Evolutionary conservation across 768 basidiomycete species (phyloP).

Genomic region (Tricholoma sp.): DNA sequence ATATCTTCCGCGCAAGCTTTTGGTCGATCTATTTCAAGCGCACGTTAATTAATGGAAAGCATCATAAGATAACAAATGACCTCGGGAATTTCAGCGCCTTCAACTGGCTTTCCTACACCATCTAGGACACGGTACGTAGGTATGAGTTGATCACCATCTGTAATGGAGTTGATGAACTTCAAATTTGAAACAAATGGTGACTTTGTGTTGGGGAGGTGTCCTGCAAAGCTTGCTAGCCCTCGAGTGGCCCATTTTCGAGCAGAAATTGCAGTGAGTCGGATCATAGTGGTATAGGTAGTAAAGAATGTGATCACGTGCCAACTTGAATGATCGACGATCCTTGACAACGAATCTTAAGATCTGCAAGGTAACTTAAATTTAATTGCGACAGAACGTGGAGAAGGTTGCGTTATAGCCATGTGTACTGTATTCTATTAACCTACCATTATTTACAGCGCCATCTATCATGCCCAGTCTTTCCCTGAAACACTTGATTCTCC

Average conservation of each 20-base stretch:
- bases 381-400: background rate
- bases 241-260: constrained; percentile 14
- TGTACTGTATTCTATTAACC: background rate
- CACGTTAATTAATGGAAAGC: background rate
- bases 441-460: too few relatives aligned
- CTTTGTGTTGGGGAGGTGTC: constrained; percentile 34
- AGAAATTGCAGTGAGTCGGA: constrained; percentile 19
- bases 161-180: constrained; percentile 78
- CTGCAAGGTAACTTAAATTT: too few relatives aligned
- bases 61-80: constrained; percentile 31
- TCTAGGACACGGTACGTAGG: constrained; percentile 87
- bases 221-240: constrained; percentile 15
- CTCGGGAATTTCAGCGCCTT: constrained; percentile 72
- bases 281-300: constrained; percentile 20
- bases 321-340: background rate
- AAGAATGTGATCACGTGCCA: constrained; percentile 15
- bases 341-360: too few relatives aligned
- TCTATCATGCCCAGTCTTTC: too few relatives aligned
- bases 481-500: too few relatives aligned
- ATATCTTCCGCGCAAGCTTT: constrained; percentile 63
- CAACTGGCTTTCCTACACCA: constrained; percentile 65
- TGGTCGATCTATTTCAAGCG: constrained; percentile 51
- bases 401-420: constrained; percentile 2
- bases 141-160: constrained; percentile 54
- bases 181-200: constrained; percentile 68